Percentiles rank a stretch among this genome's conserved stretches.
Evolutionary conservation across 345 rosid species (phyloP).

Genomic region (Rubroshorea leprosula): DNA sequence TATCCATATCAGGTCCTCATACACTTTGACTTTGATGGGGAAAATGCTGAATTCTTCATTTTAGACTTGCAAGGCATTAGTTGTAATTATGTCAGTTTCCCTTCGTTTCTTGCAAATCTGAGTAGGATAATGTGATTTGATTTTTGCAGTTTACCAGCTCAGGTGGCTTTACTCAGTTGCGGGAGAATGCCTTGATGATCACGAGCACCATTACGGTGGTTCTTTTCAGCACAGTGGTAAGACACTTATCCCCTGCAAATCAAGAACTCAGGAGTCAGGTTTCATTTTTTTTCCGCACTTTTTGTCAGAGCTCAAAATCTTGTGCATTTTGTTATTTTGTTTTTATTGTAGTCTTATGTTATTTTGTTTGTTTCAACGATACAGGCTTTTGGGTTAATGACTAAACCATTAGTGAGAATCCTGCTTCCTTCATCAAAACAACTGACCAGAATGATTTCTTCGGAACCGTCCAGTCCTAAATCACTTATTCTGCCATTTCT

Average conservation of each 20-base stretch:
- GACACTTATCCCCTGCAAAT: constrained; percentile 17
- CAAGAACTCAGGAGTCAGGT: too few species aligned
- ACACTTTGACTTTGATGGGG: too few species aligned
- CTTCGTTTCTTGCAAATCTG: neutral
- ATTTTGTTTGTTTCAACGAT: constrained; percentile 4
- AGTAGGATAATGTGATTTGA: neutral
- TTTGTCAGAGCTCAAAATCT: too few species aligned
- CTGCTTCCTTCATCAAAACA: constrained; percentile 59
- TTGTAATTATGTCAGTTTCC: too few species aligned
- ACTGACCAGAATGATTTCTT: constrained; percentile 39
- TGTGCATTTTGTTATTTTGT: neutral
- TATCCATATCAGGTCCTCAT: too few species aligned
- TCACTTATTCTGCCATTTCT: constrained; percentile 60
- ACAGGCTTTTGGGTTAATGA: constrained; percentile 85
- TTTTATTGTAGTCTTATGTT: neutral
- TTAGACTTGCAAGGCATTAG: too few species aligned
- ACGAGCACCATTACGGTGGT: constrained; percentile 94
- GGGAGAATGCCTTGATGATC: constrained; percentile 79
- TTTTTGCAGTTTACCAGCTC: constrained; percentile 58
- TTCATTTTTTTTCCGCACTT: neutral
- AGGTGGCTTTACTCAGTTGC: constrained; percentile 54
- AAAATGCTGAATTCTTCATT: too few species aligned
- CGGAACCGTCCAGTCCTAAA: constrained; percentile 47
- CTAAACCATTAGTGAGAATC: constrained; percentile 70
- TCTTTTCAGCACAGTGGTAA: constrained; percentile 90